phyloP scores from a whole-genome alignment of 257 asterid genomes.

The Plantago major region DNA sequence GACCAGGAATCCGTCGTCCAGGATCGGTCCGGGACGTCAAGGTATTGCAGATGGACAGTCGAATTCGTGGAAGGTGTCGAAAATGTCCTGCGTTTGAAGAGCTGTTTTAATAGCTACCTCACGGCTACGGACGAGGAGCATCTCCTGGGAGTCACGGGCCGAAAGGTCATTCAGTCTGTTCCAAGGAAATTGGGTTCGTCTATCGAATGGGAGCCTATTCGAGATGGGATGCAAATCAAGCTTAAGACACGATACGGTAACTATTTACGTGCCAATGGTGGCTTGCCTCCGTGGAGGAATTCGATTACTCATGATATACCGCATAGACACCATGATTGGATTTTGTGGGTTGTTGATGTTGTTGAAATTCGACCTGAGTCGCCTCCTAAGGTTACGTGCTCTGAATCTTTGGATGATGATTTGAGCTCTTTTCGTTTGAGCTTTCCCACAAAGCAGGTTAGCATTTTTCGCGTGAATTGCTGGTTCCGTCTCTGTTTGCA shows the following conservation, averaged over 20 bases:
- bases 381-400: slow-evolving; percentile 22
- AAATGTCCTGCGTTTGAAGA: slow-evolving; percentile 50
- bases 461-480: slow-evolving; percentile 16
- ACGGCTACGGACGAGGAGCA: slow-evolving; percentile 56
- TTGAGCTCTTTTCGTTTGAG: slow-evolving; percentile 37
- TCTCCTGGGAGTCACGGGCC: slow-evolving; percentile 70
- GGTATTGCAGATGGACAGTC: slow-evolving; percentile 56
- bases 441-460: slow-evolving; percentile 18
- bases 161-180: slow-evolving; percentile 52
- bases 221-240: slow-evolving; percentile 58
- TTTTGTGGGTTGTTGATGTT: slow-evolving; percentile 69
- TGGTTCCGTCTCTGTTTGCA: background rate
- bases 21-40: slow-evolving; percentile 48
- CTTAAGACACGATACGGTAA: slow-evolving; percentile 76
- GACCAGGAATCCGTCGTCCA: slow-evolving; percentile 63
- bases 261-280: slow-evolving; percentile 78
- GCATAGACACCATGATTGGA: slow-evolving; percentile 62
- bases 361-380: slow-evolving; percentile 44
- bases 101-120: slow-evolving; percentile 67
- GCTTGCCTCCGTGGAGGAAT: slow-evolving; percentile 92
- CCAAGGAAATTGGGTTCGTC: slow-evolving; percentile 63
- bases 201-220: slow-evolving; percentile 76
- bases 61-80: slow-evolving; percentile 65
- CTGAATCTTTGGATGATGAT: slow-evolving; percentile 35
- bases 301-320: slow-evolving; percentile 88